Evolutionary conservation across 371 early-diverging fungal genomes (phyloP).

Genomic region (Haplosporangium sp.): DNA sequence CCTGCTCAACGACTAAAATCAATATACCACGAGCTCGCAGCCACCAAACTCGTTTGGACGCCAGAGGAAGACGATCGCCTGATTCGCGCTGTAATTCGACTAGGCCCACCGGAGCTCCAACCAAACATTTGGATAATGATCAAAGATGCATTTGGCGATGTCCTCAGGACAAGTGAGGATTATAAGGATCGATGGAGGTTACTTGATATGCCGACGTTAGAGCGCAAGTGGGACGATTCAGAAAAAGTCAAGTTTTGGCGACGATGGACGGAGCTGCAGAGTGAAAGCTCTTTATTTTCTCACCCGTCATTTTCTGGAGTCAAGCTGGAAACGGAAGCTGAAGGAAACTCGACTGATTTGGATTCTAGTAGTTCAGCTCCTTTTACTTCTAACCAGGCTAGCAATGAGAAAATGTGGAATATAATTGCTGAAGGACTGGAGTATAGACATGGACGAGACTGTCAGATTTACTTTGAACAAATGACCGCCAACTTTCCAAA

Average conservation of each 20-base stretch:
- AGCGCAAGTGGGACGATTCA: slow-evolving; percentile 43
- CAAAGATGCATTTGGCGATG: slow-evolving; percentile 37
- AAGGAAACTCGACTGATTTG: neutral
- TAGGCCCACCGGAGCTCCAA: slow-evolving; percentile 42
- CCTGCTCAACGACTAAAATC: slow-evolving; percentile 15
- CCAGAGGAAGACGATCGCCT: slow-evolving; percentile 49
- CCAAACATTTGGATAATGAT: slow-evolving; percentile 41
- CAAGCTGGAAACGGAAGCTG: neutral
- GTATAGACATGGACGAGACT: slow-evolving; percentile 48
- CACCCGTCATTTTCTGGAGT: neutral
- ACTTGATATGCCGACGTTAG: slow-evolving; percentile 40
- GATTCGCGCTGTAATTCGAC: slow-evolving; percentile 38
- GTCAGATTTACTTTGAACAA: slow-evolving; percentile 38
- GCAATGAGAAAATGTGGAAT: slow-evolving; percentile 37
- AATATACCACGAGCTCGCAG: slow-evolving; percentile 39
- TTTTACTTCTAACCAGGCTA: neutral
- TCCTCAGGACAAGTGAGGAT: slow-evolving; percentile 25
- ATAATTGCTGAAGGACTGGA: slow-evolving; percentile 49
- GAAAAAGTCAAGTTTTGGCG: slow-evolving; percentile 52
- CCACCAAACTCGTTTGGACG: slow-evolving; percentile 41
- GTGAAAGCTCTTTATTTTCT: slow-evolving; percentile 11
- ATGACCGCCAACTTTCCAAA: slow-evolving; percentile 30
- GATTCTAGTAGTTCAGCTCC: neutral
- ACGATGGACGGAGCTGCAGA: slow-evolving; percentile 39
- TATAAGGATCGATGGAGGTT: slow-evolving; percentile 39